Evolutionary conservation across 148 eudicot genomes (phyloP).

Genomic region (Beta vulgaris): DNA sequence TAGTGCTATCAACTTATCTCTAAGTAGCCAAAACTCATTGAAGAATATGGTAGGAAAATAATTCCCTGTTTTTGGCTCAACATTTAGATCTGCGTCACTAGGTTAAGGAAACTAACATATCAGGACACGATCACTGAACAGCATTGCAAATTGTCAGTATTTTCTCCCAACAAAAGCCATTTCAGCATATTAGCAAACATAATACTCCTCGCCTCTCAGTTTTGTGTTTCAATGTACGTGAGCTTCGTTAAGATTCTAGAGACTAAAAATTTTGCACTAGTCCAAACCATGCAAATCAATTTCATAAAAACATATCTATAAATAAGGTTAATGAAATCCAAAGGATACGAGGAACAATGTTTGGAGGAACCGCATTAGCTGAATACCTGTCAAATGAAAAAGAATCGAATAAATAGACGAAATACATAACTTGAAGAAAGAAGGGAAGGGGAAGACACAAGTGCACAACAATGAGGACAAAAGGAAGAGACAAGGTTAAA

Average conservation of each 20-base stretch:
- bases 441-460: background rate
- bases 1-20: slow-evolving; percentile 72
- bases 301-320: background rate
- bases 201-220: background rate
- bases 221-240: background rate
- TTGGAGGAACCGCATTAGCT: slow-evolving; percentile 72
- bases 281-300: background rate
- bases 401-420: background rate
- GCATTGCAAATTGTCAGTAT: background rate
- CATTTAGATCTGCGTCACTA: slow-evolving; percentile 56
- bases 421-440: slow-evolving; percentile 19
- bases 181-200: background rate
- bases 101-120: slow-evolving; percentile 51
- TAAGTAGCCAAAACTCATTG: slow-evolving; percentile 97
- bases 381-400: slow-evolving; percentile 58
- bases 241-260: background rate
- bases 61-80: slow-evolving; percentile 79
- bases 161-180: slow-evolving; percentile 1
- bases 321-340: slow-evolving; percentile 1
- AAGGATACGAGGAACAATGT: slow-evolving; percentile 93
- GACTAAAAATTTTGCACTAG: background rate
- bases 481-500: background rate
- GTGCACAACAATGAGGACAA: slow-evolving; percentile 10
- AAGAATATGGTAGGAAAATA: slow-evolving; percentile 81
- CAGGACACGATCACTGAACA: background rate